These are phyloP conservation scores for Kwoniella newhampshirensis DNA, from an alignment of 768 basidiomycete genomes.

Conservation along the genomic window DNA sequence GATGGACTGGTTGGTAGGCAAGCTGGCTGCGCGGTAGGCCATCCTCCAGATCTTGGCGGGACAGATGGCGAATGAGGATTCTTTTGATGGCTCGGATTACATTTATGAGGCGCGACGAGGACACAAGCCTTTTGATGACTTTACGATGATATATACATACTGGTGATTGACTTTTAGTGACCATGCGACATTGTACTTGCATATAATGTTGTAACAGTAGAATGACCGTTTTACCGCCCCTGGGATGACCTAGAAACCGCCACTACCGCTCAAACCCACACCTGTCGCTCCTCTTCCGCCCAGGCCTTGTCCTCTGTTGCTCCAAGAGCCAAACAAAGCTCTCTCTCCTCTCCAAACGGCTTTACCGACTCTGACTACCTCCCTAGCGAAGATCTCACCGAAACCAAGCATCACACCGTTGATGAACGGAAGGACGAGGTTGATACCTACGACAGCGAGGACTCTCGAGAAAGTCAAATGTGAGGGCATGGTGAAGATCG, in stretches of 20 bases:
- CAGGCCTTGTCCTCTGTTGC: conserved; percentile 12
- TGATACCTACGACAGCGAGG: conserved; percentile 51
- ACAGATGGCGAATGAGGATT: too few species aligned
- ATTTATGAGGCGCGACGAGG: too few species aligned
- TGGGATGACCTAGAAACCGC: conserved; percentile 41
- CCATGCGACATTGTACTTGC: conserved; percentile 1
- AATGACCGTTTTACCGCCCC: background rate
- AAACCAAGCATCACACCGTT: conserved; percentile 54
- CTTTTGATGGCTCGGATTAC: too few species aligned
- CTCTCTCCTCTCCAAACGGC: conserved; percentile 42
- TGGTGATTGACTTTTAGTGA: too few species aligned
- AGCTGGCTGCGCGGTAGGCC: conserved; percentile 25
- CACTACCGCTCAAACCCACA: conserved; percentile 48
- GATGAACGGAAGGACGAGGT: conserved; percentile 51
- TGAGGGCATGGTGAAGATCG: conserved; percentile 46
- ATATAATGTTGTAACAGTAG: background rate
- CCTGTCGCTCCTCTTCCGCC: conserved; percentile 33
- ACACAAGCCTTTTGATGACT: background rate
- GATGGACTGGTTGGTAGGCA: conserved; percentile 51
- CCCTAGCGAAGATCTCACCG: conserved; percentile 53
- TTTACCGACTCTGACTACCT: conserved; percentile 37
- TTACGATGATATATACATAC: background rate
- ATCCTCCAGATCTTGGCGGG: too few species aligned
- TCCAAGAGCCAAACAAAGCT: conserved; percentile 23
- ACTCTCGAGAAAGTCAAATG: conserved; percentile 41